These are phyloP conservation scores for Blastomyces percursus DNA, from an alignment of 2,329 filamentous ascomycete species.

Conservation along the genomic window DNA sequence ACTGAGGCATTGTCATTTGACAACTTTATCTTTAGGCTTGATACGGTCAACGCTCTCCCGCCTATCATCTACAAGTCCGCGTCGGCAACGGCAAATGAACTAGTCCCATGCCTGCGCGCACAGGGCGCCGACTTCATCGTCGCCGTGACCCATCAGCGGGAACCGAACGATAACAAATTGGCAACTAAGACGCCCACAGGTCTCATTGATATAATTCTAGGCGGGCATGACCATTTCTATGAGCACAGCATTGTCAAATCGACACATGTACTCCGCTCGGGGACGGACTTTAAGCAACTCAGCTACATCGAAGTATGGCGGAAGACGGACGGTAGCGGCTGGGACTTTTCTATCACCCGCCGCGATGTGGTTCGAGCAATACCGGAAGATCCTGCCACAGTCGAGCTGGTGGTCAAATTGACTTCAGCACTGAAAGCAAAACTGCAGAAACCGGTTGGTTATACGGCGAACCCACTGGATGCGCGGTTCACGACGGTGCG, in stretches of 20 bases:
- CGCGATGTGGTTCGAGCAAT: conserved; percentile 63
- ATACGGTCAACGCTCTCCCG: conserved; percentile 76
- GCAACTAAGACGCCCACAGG: conserved; percentile 60
- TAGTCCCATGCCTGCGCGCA: conserved; percentile 60
- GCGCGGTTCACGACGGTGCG: conserved; percentile 77
- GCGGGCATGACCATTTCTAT: conserved; percentile 87
- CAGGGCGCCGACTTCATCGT: conserved; percentile 75
- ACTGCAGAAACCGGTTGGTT: conserved; percentile 71
- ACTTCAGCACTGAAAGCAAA: conserved; percentile 64
- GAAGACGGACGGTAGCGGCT: conserved; percentile 42
- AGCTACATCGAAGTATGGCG: conserved; percentile 73
- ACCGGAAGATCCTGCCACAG: conserved; percentile 49
- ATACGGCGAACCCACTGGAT: conserved; percentile 71
- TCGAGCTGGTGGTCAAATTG: conserved; percentile 54
- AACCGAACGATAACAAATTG: conserved; percentile 81
- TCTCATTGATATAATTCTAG: conserved; percentile 72
- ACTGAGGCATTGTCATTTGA: neutral
- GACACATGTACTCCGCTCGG: conserved; percentile 74
- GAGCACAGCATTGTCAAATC: conserved; percentile 65
- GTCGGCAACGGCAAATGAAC: conserved; percentile 59
- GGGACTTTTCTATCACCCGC: conserved; percentile 69
- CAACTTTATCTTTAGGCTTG: conserved; percentile 42
- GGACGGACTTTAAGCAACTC: conserved; percentile 84
- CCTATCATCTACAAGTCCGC: conserved; percentile 76
- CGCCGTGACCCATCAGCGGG: conserved; percentile 72